Conservation (phyloP, 2,329 filamentous ascomycete species). For the Colletotrichum liriopes region DNA sequence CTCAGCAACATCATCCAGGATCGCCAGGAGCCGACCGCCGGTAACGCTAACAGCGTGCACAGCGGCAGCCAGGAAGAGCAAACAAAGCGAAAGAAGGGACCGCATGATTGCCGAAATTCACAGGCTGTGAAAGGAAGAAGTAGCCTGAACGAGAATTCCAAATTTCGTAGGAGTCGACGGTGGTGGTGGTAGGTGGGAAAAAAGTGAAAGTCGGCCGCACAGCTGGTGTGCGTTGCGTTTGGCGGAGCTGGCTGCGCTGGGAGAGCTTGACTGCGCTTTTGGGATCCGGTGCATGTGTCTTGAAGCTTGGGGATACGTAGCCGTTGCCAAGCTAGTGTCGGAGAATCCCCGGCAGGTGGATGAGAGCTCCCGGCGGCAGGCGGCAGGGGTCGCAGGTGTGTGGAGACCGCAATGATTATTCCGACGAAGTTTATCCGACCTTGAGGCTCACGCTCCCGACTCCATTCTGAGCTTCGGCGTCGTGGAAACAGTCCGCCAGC, state of each 20-base stretch:
- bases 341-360: constrained; percentile 33
- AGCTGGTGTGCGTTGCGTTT: constrained; percentile 42
- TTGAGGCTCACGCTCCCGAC: constrained; percentile 6
- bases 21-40: constrained; percentile 88
- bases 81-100: constrained; percentile 79
- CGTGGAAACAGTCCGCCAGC: constrained; percentile 10
- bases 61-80: constrained; percentile 76
- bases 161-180: constrained; percentile 16
- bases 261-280: constrained; percentile 40
- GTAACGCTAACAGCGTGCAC: constrained; percentile 84
- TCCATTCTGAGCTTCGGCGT: constrained; percentile 39
- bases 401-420: background rate
- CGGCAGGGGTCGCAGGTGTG: background rate
- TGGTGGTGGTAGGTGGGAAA: constrained; percentile 21
- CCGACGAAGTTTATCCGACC: constrained; percentile 30
- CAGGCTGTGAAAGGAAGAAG: constrained; percentile 19
- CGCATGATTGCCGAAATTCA: constrained; percentile 71
- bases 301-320: constrained; percentile 48
- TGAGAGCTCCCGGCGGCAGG: background rate
- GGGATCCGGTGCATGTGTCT: constrained; percentile 43
- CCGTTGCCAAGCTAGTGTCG: constrained; percentile 42
- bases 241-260: constrained; percentile 38
- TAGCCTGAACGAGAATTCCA: constrained; percentile 38
- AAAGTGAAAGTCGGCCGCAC: constrained; percentile 43
- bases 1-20: constrained; percentile 87